phyloP scores from a whole-genome alignment of 495 filamentous ascomycete species.

The Hypoxylon intermedium region DNA sequence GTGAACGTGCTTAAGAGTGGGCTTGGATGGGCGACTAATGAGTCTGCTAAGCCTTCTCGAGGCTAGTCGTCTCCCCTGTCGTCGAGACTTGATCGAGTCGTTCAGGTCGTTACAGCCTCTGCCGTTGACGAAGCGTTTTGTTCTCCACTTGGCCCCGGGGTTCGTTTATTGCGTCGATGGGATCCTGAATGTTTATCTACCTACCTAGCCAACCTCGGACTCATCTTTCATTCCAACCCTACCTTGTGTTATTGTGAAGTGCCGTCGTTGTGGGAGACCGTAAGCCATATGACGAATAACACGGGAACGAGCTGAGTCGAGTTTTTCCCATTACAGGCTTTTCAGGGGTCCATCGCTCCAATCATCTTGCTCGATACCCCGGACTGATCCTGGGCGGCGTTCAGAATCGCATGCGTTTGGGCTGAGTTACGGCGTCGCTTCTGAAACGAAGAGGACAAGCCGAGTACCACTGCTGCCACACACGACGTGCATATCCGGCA shows the following conservation, averaged over 20 bases:
- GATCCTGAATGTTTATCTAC: neutral
- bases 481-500: conserved; percentile 16
- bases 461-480: conserved; percentile 20
- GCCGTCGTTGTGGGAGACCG: conserved; percentile 2
- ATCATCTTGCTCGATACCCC: conserved; percentile 24
- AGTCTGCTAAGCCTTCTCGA: conserved; percentile 21
- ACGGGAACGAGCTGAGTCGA: conserved; percentile 5
- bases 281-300: conserved; percentile 8
- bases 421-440: conserved; percentile 9
- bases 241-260: neutral
- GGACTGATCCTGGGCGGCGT: conserved; percentile 25
- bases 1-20: too few relatives aligned
- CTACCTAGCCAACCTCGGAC: neutral
- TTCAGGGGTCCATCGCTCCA: conserved; percentile 5
- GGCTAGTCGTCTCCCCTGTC: conserved; percentile 18
- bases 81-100: neutral
- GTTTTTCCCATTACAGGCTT: conserved; percentile 13
- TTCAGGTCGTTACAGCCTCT: conserved; percentile 15
- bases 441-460: conserved; percentile 30
- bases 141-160: conserved; percentile 26
- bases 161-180: conserved; percentile 5
- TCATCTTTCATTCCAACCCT: neutral
- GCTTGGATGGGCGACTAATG: conserved; percentile 2
- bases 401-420: neutral
- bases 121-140: conserved; percentile 16